Percentiles rank a stretch among this genome's conserved stretches.
Conservation (phyloP, 2,329 filamentous ascomycete species). For the Phyllosticta citrichinensis region DNA sequence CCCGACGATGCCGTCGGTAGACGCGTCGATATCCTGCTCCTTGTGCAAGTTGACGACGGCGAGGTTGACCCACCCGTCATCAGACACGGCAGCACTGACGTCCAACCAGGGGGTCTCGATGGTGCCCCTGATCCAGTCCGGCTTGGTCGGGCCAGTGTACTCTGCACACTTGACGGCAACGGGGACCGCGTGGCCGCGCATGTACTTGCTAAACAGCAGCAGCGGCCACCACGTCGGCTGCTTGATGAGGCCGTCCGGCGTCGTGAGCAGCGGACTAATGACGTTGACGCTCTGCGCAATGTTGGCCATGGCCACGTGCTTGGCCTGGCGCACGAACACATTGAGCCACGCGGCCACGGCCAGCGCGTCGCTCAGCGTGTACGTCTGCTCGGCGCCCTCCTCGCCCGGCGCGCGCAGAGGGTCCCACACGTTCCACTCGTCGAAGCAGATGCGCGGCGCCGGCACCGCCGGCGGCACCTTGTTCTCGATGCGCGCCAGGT, state of each 20-base stretch:
- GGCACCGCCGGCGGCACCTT: constrained; percentile 48
- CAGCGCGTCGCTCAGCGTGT: constrained; percentile 65
- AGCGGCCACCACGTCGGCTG: constrained; percentile 71
- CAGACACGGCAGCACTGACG: constrained; percentile 51
- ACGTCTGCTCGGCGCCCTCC: constrained; percentile 60
- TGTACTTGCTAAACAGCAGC: constrained; percentile 57
- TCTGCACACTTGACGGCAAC: constrained; percentile 53
- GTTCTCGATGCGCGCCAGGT: constrained; percentile 64
- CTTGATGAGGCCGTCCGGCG: constrained; percentile 50
- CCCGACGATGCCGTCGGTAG: constrained; percentile 45
- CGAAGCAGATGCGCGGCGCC: constrained; percentile 64
- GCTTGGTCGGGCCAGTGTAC: constrained; percentile 58
- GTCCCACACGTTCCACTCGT: constrained; percentile 82
- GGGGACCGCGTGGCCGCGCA: constrained; percentile 62
- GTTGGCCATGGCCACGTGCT: constrained; percentile 65
- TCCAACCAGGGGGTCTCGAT: constrained; percentile 63
- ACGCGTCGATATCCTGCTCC: constrained; percentile 47
- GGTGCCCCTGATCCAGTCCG: constrained; percentile 53
- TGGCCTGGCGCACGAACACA: constrained; percentile 62
- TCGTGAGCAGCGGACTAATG: constrained; percentile 68
- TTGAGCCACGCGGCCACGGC: constrained; percentile 70
- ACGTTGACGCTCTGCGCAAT: constrained; percentile 72
- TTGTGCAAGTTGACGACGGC: constrained; percentile 65
- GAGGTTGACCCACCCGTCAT: constrained; percentile 52
- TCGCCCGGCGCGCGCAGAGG: constrained; percentile 60